Evolutionary conservation across 2,329 filamentous ascomycete species (phyloP).

Genomic region (Cryphonectria radicalis): DNA sequence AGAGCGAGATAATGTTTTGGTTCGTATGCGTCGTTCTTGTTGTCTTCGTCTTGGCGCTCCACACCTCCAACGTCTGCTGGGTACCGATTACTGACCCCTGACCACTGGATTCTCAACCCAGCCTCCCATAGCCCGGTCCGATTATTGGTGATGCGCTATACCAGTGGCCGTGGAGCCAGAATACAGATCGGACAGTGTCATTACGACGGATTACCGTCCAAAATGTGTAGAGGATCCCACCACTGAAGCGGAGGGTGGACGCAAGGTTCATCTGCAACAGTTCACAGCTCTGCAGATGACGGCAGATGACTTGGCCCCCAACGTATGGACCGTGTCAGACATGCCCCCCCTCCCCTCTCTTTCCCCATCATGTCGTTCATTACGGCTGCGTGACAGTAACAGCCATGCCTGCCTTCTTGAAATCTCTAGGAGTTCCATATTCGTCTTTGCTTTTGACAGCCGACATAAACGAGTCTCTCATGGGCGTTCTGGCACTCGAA

Average conservation of each 20-base stretch:
- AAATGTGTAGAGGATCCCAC: background rate
- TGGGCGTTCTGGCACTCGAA: constrained; percentile 45
- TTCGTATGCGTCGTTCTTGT: constrained; percentile 1
- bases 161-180: background rate
- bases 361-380: background rate
- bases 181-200: background rate
- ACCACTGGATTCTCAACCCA: background rate
- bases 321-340: too few relatives aligned
- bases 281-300: background rate
- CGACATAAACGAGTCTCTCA: constrained; percentile 48
- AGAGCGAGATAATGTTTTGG: background rate
- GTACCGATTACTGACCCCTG: background rate
- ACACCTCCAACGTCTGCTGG: background rate
- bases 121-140: background rate
- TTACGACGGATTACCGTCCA: background rate
- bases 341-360: too few relatives aligned
- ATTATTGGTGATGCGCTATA: background rate
- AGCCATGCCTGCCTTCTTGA: constrained; percentile 47
- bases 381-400: constrained; percentile 18
- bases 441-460: constrained; percentile 36
- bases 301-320: background rate
- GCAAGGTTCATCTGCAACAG: background rate
- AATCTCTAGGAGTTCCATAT: constrained; percentile 36
- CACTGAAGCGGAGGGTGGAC: background rate
- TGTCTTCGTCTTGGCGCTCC: background rate